Percentiles rank a stretch among this genome's conserved stretches.
Conservation (phyloP, 129 eudicot species). For the Gnaphalium uliginosum region DNA sequence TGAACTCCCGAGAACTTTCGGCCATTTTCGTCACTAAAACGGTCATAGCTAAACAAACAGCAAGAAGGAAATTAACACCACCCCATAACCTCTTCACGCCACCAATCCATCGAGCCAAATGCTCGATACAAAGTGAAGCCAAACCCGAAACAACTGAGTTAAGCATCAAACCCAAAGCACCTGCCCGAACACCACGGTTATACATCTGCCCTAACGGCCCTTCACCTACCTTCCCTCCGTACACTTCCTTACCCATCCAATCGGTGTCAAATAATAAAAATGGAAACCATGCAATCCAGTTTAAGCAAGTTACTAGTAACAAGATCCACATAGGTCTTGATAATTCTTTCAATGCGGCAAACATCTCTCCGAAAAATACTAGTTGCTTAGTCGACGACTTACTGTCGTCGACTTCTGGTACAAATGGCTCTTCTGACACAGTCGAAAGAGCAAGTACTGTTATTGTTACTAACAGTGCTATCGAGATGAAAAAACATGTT, state of each 20-base stretch:
- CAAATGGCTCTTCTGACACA: slow-evolving; percentile 39
- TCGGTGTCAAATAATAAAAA: slow-evolving; percentile 65
- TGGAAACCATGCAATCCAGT: slow-evolving; percentile 73
- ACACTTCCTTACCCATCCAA: slow-evolving; percentile 85
- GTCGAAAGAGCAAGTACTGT: slow-evolving; percentile 42
- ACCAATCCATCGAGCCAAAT: slow-evolving; percentile 25
- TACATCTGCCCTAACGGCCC: slow-evolving; percentile 25
- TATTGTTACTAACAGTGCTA: slow-evolving; percentile 45
- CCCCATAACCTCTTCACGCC: slow-evolving; percentile 59
- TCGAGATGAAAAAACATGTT: slow-evolving; percentile 65
- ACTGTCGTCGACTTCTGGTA: slow-evolving; percentile 20
- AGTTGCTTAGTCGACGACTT: background rate
- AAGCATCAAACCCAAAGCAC: slow-evolving; percentile 60
- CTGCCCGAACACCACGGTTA: slow-evolving; percentile 55
- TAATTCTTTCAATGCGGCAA: slow-evolving; percentile 32
- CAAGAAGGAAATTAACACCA: slow-evolving; percentile 40
- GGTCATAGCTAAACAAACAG: slow-evolving; percentile 42
- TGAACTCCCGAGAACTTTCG: slow-evolving; percentile 11
- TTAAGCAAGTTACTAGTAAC: slow-evolving; percentile 51
- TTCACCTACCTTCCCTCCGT: slow-evolving; percentile 46
- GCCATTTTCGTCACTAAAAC: slow-evolving; percentile 43
- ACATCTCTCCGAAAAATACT: slow-evolving; percentile 27
- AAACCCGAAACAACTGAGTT: slow-evolving; percentile 41
- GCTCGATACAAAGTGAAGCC: slow-evolving; percentile 49
- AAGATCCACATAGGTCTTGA: slow-evolving; percentile 50